phyloP scores from a whole-genome alignment of 2,329 filamentous ascomycete genomes.

The Aspergillus fijiensis region DNA sequence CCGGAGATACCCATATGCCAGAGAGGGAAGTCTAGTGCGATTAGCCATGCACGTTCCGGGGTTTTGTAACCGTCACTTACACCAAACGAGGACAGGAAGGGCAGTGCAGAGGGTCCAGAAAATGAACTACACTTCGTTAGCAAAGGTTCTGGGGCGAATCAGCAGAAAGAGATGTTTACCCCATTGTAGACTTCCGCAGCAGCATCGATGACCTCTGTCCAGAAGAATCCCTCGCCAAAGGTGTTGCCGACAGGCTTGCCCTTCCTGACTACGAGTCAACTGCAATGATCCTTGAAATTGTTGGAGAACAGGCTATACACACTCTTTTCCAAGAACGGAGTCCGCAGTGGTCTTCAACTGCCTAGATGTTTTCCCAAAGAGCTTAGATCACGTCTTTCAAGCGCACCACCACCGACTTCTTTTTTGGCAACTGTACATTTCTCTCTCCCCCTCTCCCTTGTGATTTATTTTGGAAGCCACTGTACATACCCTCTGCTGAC shows the following conservation, averaged over 20 bases:
- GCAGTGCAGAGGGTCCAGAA: slow-evolving; percentile 96
- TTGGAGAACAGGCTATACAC: slow-evolving; percentile 46
- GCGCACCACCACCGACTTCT: slow-evolving; percentile 35
- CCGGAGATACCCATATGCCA: slow-evolving; percentile 99
- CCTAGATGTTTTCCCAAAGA: slow-evolving; percentile 38
- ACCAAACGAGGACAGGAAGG: slow-evolving; percentile 88
- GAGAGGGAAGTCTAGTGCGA: slow-evolving; percentile 74
- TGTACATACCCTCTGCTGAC: slow-evolving; percentile 97
- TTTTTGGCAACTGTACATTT: slow-evolving; percentile 52
- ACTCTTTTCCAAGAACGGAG: slow-evolving; percentile 69
- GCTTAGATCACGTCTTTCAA: slow-evolving; percentile 39
- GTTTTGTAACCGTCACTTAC: slow-evolving; percentile 53
- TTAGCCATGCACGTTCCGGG: slow-evolving; percentile 19
- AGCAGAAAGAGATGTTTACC: slow-evolving; percentile 51
- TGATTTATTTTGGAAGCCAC: slow-evolving; percentile 83
- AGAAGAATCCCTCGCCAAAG: slow-evolving; percentile 70
- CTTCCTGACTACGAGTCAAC: slow-evolving; percentile 58
- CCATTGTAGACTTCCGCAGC: slow-evolving; percentile 89
- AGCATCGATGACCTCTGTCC: slow-evolving; percentile 73
- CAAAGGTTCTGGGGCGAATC: slow-evolving; percentile 1
- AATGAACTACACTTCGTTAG: slow-evolving; percentile 63
- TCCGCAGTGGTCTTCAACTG: slow-evolving; percentile 51
- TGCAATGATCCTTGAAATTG: slow-evolving; percentile 11
- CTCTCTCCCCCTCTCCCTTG: slow-evolving; percentile 22
- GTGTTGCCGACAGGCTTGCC: slow-evolving; percentile 69